Base-by-base conservation (phyloP, 2,329 filamentous ascomycete genomes). In the Orbilia quercus region DNA sequence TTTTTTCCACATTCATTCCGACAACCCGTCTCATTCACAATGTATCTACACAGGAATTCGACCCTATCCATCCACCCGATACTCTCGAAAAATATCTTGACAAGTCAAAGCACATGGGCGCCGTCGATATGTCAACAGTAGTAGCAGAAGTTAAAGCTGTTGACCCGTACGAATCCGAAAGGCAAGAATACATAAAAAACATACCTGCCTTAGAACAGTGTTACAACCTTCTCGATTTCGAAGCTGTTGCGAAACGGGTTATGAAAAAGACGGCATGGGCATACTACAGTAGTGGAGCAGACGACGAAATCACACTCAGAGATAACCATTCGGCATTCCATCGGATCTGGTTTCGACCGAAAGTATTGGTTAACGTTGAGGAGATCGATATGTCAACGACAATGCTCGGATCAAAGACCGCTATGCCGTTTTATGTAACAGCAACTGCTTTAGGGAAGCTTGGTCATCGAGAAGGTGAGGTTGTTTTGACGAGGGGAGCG, bases 241-340 rank as follows among this genome's bases (percentile, higher is more conserved):
- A 99, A 84, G 88, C 91, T 2, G 94, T 98, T 36, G 95, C 95
- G 3, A 88, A 90, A 78, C 85, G 88, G 40, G 88, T 96, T 65
- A 97, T 98, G 94, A 97, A 96, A 86, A 96, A 91, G 83, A 90
- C 89, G 0, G 94, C 94, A 0, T 99, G 95, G 95, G 95, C 91
- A 23, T 99, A 99, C 83, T 99, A 99, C 81, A 96, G 92, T 0
- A 77, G 76, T 22, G 77, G 77, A 9, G 77, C 77, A 2, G 76
- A 78, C 45, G 77, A 78, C 55, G 77, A 78, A 59, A 77, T 79
- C 90, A 97, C 95, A 0, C 85, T 98, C 84, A 88, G 94, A 76
- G 94, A 98, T 82, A 99, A 99, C 82, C 94, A 97, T 83, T 88
- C 87, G 48, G 95, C 95, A 48, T 99, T 92, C 83, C 95, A 99